These are phyloP conservation scores for Paramecium sonneborni DNA, from an alignment of 73 alveolate species.

Conservation along the genomic window DNA sequence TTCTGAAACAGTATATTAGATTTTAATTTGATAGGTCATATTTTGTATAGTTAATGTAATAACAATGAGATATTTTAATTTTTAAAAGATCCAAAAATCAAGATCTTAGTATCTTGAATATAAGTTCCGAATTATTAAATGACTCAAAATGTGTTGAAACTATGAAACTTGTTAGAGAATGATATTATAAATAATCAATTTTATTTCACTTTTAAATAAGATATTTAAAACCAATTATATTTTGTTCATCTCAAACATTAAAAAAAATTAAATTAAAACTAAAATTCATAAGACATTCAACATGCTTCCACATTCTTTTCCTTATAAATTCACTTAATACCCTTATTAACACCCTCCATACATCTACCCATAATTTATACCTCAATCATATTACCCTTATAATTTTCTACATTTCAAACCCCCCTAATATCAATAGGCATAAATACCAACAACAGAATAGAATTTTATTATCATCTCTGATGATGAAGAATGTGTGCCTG, in stretches of 20 bases:
- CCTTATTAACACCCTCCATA: neutral
- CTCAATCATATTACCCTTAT: neutral
- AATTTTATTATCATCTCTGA: neutral
- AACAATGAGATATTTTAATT: slow-evolving; percentile 11
- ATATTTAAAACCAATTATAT: neutral
- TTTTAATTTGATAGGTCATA: neutral
- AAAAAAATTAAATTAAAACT: neutral
- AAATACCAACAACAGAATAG: neutral
- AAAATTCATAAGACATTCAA: neutral
- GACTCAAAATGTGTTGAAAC: slow-evolving; percentile 42
- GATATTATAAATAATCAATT: slow-evolving; percentile 8
- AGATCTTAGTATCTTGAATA: slow-evolving; percentile 31
- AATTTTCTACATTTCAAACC: neutral
- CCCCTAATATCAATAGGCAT: neutral
- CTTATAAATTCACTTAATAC: neutral
- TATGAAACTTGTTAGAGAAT: slow-evolving; percentile 20
- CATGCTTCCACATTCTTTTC: neutral
- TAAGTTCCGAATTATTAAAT: slow-evolving; percentile 10
- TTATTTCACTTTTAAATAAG: neutral
- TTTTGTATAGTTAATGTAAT: neutral
- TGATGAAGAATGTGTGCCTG: neutral
- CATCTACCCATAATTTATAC: neutral
- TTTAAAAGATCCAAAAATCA: slow-evolving; percentile 28
- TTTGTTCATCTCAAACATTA: neutral
- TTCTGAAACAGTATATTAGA: neutral